Conservation (phyloP, 495 filamentous ascomycete genomes). For the Trichocladium uniseriatum region DNA sequence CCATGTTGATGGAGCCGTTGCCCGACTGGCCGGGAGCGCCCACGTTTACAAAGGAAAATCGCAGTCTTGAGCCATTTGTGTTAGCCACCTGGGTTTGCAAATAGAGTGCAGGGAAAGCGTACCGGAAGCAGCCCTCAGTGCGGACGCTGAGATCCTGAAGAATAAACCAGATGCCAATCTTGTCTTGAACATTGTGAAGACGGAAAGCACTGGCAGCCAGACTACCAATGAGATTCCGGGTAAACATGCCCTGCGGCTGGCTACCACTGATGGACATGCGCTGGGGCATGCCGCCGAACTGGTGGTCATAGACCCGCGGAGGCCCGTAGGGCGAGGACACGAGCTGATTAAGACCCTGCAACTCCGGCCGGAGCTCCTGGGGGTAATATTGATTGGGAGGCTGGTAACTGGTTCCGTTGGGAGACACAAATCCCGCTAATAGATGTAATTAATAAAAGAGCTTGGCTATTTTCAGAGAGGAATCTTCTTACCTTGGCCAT, state of each 20-base stretch:
- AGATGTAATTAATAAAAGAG: background rate
- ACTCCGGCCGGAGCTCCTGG: constrained; percentile 17
- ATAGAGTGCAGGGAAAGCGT: constrained; percentile 20
- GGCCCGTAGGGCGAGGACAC: constrained; percentile 15
- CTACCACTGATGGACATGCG: constrained; percentile 32
- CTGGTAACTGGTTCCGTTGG: constrained; percentile 22
- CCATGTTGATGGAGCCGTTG: constrained; percentile 53
- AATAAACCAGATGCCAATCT: constrained; percentile 94
- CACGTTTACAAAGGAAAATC: constrained; percentile 72
- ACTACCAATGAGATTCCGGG: constrained; percentile 89
- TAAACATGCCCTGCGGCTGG: constrained; percentile 79
- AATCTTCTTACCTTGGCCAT: constrained; percentile 10
- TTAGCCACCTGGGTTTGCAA: background rate
- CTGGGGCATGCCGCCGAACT: constrained; percentile 16
- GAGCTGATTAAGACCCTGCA: constrained; percentile 16
- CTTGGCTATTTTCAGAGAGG: too few species aligned
- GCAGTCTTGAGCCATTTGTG: constrained; percentile 23
- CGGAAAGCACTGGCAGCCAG: constrained; percentile 84
- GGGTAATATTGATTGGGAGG: constrained; percentile 24
- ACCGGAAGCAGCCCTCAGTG: constrained; percentile 88
- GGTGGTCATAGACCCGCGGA: constrained; percentile 19
- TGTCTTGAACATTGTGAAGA: constrained; percentile 69
- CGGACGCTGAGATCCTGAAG: constrained; percentile 91
- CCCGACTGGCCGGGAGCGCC: constrained; percentile 32
- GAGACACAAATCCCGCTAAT: constrained; percentile 14